These are phyloP conservation scores for Beauveria bassiana DNA, from an alignment of 2,329 filamentous ascomycete species.

Conservation along the genomic window DNA sequence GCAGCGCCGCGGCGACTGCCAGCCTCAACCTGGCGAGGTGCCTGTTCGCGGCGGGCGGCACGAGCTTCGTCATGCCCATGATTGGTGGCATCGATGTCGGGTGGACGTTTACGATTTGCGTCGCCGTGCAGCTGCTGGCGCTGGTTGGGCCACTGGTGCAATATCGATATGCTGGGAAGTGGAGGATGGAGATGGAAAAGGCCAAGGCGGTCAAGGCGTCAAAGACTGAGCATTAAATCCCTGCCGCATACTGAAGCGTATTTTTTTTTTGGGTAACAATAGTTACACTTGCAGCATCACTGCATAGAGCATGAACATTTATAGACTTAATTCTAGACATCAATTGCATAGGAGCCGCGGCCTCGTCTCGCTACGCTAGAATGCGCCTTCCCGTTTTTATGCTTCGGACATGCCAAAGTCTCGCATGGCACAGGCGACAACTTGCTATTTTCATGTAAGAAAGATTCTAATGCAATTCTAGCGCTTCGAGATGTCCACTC, in stretches of 20 bases:
- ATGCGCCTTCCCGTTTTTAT: too few species aligned
- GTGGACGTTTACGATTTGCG: conserved; percentile 38
- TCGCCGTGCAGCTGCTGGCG: conserved; percentile 34
- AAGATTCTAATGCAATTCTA: not conserved
- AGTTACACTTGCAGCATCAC: not conserved
- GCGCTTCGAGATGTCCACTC: not conserved
- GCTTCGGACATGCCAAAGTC: too few species aligned
- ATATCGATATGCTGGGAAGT: conserved; percentile 30
- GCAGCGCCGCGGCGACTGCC: conserved; percentile 43
- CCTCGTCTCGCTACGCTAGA: too few species aligned
- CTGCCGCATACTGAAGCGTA: not conserved
- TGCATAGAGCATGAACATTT: not conserved
- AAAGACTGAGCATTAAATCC: not conserved
- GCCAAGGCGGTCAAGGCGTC: not conserved
- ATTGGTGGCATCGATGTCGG: conserved; percentile 38
- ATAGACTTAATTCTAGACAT: not conserved
- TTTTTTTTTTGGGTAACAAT: too few species aligned
- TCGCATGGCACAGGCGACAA: too few species aligned
- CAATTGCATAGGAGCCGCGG: not conserved
- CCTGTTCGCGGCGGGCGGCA: conserved; percentile 42
- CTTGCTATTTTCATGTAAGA: not conserved
- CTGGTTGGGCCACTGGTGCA: conserved; percentile 37
- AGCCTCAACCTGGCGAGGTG: conserved; percentile 46
- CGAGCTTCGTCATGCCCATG: conserved; percentile 41
- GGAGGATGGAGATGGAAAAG: conserved; percentile 24